Percentiles rank a stretch among this genome's conserved stretches.
Evolutionary conservation across 2,329 filamentous ascomycete species (phyloP).

Genomic region (Talaromyces atroroseus): DNA sequence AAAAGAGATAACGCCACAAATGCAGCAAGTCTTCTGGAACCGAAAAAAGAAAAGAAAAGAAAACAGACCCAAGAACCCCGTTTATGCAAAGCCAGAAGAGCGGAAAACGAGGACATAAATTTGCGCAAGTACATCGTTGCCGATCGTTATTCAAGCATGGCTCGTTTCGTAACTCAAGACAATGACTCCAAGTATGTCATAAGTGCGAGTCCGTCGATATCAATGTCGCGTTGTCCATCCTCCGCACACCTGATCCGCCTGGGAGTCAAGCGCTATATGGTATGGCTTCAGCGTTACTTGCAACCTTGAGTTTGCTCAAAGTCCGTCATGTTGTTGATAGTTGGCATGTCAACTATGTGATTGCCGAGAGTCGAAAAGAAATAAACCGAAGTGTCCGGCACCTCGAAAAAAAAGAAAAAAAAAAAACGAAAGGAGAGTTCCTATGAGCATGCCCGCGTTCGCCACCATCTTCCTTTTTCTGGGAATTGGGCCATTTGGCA

Average conservation of each 20-base stretch:
- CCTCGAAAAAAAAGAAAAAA: conserved; percentile 5
- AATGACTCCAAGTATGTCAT: conserved; percentile 11
- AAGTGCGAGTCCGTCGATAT: background rate
- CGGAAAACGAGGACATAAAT: background rate
- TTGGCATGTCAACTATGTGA: conserved; percentile 1
- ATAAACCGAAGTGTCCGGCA: conserved; percentile 9
- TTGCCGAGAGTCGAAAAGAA: conserved; percentile 2
- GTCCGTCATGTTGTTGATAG: background rate
- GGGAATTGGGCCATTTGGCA: background rate
- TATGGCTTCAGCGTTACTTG: background rate
- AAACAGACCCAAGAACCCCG: conserved; percentile 9
- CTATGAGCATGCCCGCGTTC: background rate
- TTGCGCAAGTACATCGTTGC: conserved; percentile 6
- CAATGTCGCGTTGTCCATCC: background rate
- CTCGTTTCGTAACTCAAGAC: conserved; percentile 8
- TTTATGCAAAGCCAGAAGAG: conserved; percentile 7
- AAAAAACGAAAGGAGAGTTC: conserved; percentile 6
- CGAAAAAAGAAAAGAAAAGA: conserved; percentile 2
- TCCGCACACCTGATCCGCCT: conserved; percentile 11
- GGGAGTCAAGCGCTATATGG: background rate
- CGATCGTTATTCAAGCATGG: conserved; percentile 8
- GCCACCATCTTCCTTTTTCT: background rate
- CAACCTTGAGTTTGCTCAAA: background rate
- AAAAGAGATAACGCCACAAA: conserved; percentile 11
- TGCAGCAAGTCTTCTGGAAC: conserved; percentile 12